phyloP scores from a whole-genome alignment of 345 rosid species.

The Gossypium australe region DNA sequence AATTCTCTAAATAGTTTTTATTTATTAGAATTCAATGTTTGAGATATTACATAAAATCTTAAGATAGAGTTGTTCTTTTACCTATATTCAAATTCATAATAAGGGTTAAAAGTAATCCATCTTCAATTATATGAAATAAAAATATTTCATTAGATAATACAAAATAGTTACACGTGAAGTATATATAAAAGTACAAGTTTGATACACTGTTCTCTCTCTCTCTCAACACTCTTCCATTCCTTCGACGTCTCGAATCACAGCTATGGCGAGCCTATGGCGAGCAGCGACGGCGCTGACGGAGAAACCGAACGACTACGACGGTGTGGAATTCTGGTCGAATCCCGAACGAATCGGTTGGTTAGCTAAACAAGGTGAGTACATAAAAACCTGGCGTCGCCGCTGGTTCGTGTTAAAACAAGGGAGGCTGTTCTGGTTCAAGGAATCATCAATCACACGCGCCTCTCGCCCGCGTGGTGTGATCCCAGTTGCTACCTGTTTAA shows the following conservation, averaged over 20 bases:
- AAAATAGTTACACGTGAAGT: too few relatives aligned
- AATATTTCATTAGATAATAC: too few relatives aligned
- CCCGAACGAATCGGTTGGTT: constrained; percentile 72
- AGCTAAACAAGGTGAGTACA: constrained; percentile 63
- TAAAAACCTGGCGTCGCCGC: constrained; percentile 72
- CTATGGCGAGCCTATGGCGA: constrained; percentile 35
- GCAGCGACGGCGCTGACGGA: constrained; percentile 31
- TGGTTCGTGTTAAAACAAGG: constrained; percentile 77
- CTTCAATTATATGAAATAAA: too few relatives aligned
- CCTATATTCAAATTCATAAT: too few relatives aligned
- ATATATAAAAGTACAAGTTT: too few relatives aligned
- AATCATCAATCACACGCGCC: constrained; percentile 42
- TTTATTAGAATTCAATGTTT: too few relatives aligned
- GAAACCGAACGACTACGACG: constrained; percentile 30
- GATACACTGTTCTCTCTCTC: too few relatives aligned
- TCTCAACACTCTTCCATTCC: not conserved
- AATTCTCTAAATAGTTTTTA: too few relatives aligned
- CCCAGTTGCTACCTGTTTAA: constrained; percentile 53
- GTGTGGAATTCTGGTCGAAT: constrained; percentile 59
- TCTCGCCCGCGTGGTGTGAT: constrained; percentile 63
- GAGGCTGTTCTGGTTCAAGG: constrained; percentile 75
- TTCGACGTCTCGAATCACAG: constrained; percentile 5
- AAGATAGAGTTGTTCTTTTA: too few relatives aligned
- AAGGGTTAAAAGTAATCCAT: too few relatives aligned
- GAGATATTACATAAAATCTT: too few relatives aligned